A percentile compares a stretch with the other conserved stretches of the same genome.
Evolutionary conservation across 305 asterid genomes (phyloP).

Genomic region (Nicotiana rustica): DNA sequence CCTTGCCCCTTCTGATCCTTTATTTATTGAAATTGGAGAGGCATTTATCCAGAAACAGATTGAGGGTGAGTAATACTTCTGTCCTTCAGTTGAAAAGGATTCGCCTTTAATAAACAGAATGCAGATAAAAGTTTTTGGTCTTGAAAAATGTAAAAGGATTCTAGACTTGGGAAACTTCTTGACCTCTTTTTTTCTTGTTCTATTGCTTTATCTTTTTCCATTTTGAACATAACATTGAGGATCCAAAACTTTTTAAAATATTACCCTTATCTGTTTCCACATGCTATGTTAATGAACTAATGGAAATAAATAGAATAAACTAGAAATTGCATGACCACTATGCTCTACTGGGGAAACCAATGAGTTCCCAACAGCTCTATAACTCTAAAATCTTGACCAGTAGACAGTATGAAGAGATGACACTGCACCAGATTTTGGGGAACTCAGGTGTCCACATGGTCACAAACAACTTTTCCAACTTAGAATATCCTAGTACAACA

Average conservation of each 20-base stretch:
- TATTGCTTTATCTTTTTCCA: conserved; percentile 24
- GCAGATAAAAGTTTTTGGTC: background rate
- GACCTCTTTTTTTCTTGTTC: conserved; percentile 15
- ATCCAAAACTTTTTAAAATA: background rate
- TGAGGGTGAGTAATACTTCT: conserved; percentile 56
- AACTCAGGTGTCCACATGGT: background rate
- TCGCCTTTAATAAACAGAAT: conserved; percentile 3
- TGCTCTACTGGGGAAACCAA: conserved; percentile 22
- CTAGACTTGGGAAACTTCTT: background rate
- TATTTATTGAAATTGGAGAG: conserved; percentile 86
- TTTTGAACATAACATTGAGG: conserved; percentile 10
- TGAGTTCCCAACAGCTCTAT: background rate
- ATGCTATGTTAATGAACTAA: conserved; percentile 26
- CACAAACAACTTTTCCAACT: background rate
- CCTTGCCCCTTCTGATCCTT: conserved; percentile 92
- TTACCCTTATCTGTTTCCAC: conserved; percentile 7
- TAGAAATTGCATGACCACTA: background rate
- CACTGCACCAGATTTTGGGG: background rate
- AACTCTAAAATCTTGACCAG: conserved; percentile 2
- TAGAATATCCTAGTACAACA: background rate
- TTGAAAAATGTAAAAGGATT: conserved; percentile 26
- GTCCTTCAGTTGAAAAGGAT: conserved; percentile 25
- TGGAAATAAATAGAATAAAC: conserved; percentile 13
- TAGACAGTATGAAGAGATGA: conserved; percentile 12
- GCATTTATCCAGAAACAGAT: conserved; percentile 79